Evolutionary conservation across 225 moss, liverwort and hornwort species (phyloP).

Genomic region (Rhytidiadelphus loreus): DNA sequence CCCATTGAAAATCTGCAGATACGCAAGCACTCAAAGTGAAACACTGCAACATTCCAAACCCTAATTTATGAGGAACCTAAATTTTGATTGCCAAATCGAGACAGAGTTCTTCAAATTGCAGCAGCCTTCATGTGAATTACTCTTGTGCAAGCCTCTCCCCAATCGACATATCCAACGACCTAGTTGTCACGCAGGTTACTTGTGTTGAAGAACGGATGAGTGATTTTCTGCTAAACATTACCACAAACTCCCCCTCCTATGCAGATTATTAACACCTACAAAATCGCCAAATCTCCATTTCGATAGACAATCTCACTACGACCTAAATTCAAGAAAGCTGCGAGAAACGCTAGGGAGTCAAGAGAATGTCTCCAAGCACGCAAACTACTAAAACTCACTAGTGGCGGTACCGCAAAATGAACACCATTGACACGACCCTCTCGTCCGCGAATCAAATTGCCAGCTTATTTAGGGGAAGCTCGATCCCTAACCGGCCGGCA

Average conservation of each 20-base stretch:
- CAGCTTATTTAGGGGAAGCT: neutral
- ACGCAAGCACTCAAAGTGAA: neutral
- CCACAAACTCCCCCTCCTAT: neutral
- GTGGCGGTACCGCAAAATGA: neutral
- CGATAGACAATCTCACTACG: neutral
- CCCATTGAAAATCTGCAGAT: constrained; percentile 6
- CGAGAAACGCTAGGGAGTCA: neutral
- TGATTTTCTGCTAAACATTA: neutral
- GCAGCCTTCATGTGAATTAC: neutral
- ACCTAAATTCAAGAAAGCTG: neutral
- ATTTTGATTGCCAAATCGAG: neutral
- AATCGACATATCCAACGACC: neutral
- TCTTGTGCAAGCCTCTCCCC: neutral
- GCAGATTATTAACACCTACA: neutral
- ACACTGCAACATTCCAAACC: neutral
- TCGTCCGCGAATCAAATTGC: neutral
- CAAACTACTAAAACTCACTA: neutral
- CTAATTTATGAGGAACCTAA: neutral
- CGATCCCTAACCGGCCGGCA: neutral
- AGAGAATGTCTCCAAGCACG: neutral
- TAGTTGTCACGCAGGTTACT: neutral
- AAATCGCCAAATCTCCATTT: neutral
- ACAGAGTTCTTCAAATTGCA: neutral
- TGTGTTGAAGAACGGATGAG: neutral
- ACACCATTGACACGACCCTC: neutral